Base-by-base conservation (phyloP, 2,329 filamentous ascomycete genomes). In the Zelopaecilomyces penicillatus region DNA sequence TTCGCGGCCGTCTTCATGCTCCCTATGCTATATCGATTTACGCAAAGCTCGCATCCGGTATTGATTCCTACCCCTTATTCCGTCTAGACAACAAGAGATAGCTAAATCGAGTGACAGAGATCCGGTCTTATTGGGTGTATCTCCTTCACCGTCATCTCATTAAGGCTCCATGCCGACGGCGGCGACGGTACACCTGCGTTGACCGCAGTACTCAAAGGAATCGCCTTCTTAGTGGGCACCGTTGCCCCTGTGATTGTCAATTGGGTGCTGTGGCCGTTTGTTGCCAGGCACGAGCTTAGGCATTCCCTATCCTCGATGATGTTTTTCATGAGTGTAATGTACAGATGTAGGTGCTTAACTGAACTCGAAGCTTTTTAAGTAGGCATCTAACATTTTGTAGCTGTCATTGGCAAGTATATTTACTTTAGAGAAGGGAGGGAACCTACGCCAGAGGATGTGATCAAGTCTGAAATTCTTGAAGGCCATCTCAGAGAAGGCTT, bases 261-360 rank as follows among this genome's bases (percentile, higher is more conserved):
- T 50, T 80, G 75, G 76, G 53, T 76, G 9, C 60, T 81, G 4
- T 81, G 77, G 77, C 77, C 77, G 3, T 81, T 81, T 49, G 68
- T 80, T 5, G 76, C 77, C 8, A 66, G 77, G 9, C 76, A 79
- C 51, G 76, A 80, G 54, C 65, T 81, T 10, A 64, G 76, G 26
- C 74, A 71, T 46, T 75, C 74, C 0, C 56, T 78, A 2, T 74
- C 75, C 1, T 65, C 69, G 2, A 80, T 77, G 73, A 63, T 80
- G 51, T 73, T 78, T 40, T 77, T 78, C 52, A 69, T 72, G 46
- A 76, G 74, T 46, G 70, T 80, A 47, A 67, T 79, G 6, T 81
- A 80, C 54, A 64, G 77, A 55, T 68, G 70, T 71, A 48, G 50
- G 62, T 56, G 33, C 1, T 3, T 9, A 31, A 9, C 2, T 19